These are phyloP conservation scores for Schizothecium vesticola DNA, from an alignment of 495 filamentous ascomycete species.

Conservation along the genomic window DNA sequence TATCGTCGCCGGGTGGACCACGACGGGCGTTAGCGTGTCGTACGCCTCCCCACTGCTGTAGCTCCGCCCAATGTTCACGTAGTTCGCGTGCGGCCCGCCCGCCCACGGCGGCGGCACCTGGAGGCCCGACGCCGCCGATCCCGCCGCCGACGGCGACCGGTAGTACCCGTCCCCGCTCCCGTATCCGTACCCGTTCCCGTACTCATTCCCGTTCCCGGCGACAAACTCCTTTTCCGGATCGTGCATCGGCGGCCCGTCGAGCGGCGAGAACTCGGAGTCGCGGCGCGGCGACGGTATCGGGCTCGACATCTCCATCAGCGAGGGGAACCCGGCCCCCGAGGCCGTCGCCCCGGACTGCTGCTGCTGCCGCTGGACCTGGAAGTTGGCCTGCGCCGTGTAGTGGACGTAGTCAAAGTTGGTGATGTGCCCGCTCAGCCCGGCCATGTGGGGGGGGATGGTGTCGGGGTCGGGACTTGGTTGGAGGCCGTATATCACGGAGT, in stretches of 20 bases:
- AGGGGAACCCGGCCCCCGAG: slow-evolving; percentile 12
- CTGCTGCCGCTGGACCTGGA: slow-evolving; percentile 12
- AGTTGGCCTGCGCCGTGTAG: slow-evolving; percentile 24
- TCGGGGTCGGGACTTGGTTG: background rate
- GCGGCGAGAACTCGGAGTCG: slow-evolving; percentile 4
- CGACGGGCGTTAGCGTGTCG: slow-evolving; percentile 27
- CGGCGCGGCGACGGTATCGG: slow-evolving; percentile 6
- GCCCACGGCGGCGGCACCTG: background rate
- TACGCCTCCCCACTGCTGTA: slow-evolving; percentile 11
- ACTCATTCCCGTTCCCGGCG: background rate
- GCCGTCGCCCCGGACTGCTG: slow-evolving; percentile 5
- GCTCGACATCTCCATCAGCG: slow-evolving; percentile 24
- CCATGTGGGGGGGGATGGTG: slow-evolving; percentile 3
- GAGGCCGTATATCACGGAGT: background rate
- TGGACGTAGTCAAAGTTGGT: slow-evolving; percentile 22
- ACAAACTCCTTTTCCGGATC: slow-evolving; percentile 17
- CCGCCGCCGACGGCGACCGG: background rate
- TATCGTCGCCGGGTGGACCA: slow-evolving; percentile 16
- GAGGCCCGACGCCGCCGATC: background rate
- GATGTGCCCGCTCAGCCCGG: slow-evolving; percentile 8
- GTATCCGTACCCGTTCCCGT: background rate
- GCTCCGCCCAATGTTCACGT: slow-evolving; percentile 7
- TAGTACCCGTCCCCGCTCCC: background rate
- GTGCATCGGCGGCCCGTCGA: background rate
- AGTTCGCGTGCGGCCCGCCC: background rate